Evolutionary conservation across 1,284 basidiomycete species (phyloP), one percentile per base, ranked within the genome.

Genomic region (Boletus semigastroideus): DNA sequence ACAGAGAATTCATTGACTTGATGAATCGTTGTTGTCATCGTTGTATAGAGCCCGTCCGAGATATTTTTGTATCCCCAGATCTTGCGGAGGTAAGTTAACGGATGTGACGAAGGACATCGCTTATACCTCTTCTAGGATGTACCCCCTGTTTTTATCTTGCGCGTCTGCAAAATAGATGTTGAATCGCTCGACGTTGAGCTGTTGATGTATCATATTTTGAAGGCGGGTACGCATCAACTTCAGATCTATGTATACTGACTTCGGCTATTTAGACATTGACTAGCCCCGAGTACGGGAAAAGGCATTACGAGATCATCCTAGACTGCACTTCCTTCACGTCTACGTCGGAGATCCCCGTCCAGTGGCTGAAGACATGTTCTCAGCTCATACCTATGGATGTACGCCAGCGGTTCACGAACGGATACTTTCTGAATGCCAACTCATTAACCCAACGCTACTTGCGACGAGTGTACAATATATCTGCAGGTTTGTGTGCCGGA

Each of bases 151-250:
- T 90, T 88, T 61, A 74, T 89, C 42, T 68, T 89, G 42, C 77
- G 76, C 42, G 72, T 87, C 12, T 81, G 82, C 39, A 82, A 84
- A 57, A 79, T 94, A 41, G 85, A 92, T 55, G 86, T 92, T 1
- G 92, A 93, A 60, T 82, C 86, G 1, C 75, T 94, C 42, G 93
- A 97, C 65, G 83, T 94, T 31, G 92, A 96, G 61, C 70, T 94
- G 4, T 70, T 98, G 36, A 84, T 94, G 68, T 91, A 84, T 67
- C 83, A 92, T 65, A 82, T 93, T 46, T 84, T 94, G 71, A 87
- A 86, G 75, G 91, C 86, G 50, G 52, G 74, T 59, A 4, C 20
- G 33, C 8, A 19, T 43, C 25, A 34, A 40, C 31, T 46, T 27
- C 14, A 28, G 22, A 31, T 16, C 6, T 25, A 20, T 17, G 20